phyloP scores from a whole-genome alignment of 768 basidiomycete genomes.

The Mycena rosella region DNA sequence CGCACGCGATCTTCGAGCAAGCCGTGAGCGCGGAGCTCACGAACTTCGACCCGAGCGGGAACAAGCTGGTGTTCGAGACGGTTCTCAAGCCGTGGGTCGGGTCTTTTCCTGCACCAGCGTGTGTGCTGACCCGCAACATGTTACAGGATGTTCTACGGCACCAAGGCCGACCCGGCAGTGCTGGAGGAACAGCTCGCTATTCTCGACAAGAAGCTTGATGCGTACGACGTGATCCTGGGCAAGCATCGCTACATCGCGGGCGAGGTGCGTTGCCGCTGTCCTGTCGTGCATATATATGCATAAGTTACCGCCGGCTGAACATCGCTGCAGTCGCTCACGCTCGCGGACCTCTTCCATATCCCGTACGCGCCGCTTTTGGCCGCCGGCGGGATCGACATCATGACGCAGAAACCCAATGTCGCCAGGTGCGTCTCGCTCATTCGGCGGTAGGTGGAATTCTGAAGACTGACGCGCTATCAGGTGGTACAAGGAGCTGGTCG shows the following conservation, averaged over 20 bases:
- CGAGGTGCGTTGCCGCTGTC: slow-evolving; percentile 55
- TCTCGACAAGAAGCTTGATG: slow-evolving; percentile 59
- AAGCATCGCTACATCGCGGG: slow-evolving; percentile 72
- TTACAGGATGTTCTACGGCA: slow-evolving; percentile 23
- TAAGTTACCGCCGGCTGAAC: neutral
- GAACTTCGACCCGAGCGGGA: slow-evolving; percentile 66
- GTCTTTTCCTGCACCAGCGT: neutral
- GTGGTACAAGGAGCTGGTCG: slow-evolving; percentile 10
- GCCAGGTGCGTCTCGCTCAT: no score
- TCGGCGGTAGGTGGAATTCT: slow-evolving; percentile 52
- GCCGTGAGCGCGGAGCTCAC: slow-evolving; percentile 2
- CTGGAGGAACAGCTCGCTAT: slow-evolving; percentile 42
- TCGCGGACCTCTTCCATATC: neutral
- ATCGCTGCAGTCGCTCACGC: neutral
- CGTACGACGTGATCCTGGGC: slow-evolving; percentile 67
- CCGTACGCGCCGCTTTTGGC: slow-evolving; percentile 43
- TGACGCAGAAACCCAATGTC: slow-evolving; percentile 56
- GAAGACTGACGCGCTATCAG: neutral
- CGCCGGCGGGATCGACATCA: slow-evolving; percentile 40
- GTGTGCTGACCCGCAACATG: neutral
- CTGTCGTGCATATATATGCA: neutral
- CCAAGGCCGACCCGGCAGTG: slow-evolving; percentile 39
- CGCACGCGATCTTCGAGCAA: slow-evolving; percentile 21
- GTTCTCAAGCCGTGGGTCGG: slow-evolving; percentile 60
- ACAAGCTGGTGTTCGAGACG: slow-evolving; percentile 55